Conservation (phyloP, 768 basidiomycete genomes). For the Lactarius pseudohatsudake region DNA sequence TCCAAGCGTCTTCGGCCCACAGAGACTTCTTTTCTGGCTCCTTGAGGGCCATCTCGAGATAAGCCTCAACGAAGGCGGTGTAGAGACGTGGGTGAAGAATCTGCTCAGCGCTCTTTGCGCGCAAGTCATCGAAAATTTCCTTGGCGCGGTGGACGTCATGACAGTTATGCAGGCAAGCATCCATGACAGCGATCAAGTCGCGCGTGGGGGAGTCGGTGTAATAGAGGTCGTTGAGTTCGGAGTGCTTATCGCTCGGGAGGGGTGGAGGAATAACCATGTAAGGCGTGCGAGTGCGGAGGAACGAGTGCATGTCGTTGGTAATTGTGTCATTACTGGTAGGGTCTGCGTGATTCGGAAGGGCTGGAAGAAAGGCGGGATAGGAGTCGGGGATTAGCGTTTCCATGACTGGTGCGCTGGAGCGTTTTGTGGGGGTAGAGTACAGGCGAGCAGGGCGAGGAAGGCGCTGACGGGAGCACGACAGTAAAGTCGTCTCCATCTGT, state of each 20-base stretch:
- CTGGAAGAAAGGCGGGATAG: slow-evolving; percentile 42
- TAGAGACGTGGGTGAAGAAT: slow-evolving; percentile 52
- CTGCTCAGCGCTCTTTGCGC: slow-evolving; percentile 44
- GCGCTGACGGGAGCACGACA: slow-evolving; percentile 62
- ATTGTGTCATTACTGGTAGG: slow-evolving; percentile 8
- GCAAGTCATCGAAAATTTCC: slow-evolving; percentile 65
- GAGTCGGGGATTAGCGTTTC: slow-evolving; percentile 43
- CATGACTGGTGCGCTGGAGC: slow-evolving; percentile 49
- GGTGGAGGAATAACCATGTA: slow-evolving; percentile 69
- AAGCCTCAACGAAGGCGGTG: slow-evolving; percentile 67
- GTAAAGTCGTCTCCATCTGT: slow-evolving; percentile 41
- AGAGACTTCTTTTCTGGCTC: slow-evolving; percentile 44
- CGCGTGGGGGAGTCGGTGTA: slow-evolving; percentile 65
- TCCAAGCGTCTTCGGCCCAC: slow-evolving; percentile 66
- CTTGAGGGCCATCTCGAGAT: slow-evolving; percentile 56
- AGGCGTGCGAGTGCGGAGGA: slow-evolving; percentile 47
- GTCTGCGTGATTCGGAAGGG: slow-evolving; percentile 29
- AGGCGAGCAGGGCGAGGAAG: slow-evolving; percentile 70
- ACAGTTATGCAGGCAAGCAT: slow-evolving; percentile 74
- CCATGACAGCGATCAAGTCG: slow-evolving; percentile 75
- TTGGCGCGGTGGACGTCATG: slow-evolving; percentile 79
- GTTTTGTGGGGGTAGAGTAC: slow-evolving; percentile 66
- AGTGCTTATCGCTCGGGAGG: slow-evolving; percentile 49
- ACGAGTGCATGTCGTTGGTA: slow-evolving; percentile 46
- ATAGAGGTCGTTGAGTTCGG: slow-evolving; percentile 47